Conservation (phyloP, 2,329 filamentous ascomycete genomes). For the Juglanconis oblonga region DNA sequence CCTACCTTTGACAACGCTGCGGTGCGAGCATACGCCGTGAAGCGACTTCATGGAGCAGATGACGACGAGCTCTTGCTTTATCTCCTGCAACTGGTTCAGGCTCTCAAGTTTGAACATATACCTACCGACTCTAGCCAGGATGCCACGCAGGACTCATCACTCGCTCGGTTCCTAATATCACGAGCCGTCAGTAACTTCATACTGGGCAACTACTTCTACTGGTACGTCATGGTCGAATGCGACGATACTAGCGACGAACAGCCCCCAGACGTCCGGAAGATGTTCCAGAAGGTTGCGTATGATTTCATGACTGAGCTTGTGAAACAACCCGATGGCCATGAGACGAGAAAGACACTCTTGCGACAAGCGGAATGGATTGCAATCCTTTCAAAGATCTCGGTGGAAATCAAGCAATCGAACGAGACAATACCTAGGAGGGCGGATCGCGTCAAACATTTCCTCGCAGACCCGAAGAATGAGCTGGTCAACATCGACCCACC, state of each 20-base stretch:
- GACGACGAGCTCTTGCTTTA: constrained; percentile 91
- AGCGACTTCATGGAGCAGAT: constrained; percentile 84
- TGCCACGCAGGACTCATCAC: constrained; percentile 70
- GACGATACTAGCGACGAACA: constrained; percentile 79
- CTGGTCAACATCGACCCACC: constrained; percentile 79
- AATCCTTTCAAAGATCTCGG: constrained; percentile 82
- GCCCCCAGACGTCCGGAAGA: constrained; percentile 69
- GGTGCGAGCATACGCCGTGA: constrained; percentile 90
- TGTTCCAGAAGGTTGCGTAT: constrained; percentile 91
- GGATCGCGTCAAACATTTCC: constrained; percentile 77
- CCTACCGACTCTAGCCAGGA: constrained; percentile 60
- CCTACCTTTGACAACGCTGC: constrained; percentile 86
- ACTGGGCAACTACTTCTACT: constrained; percentile 92
- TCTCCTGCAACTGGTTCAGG: constrained; percentile 89
- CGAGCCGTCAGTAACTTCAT: constrained; percentile 85
- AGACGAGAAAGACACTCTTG: constrained; percentile 71
- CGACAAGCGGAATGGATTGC: constrained; percentile 88
- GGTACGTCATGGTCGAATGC: constrained; percentile 98
- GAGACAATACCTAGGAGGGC: constrained; percentile 77
- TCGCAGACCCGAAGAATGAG: constrained; percentile 89
- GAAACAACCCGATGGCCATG: constrained; percentile 65
- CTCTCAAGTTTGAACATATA: constrained; percentile 87
- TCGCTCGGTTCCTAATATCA: constrained; percentile 85
- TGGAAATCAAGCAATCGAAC: constrained; percentile 78
- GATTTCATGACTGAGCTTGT: constrained; percentile 92